A percentile compares a stretch with the other conserved stretches of the same genome.
phyloP scores from a whole-genome alignment of 2,329 filamentous ascomycete genomes.

The Penicillium vulpinum region DNA sequence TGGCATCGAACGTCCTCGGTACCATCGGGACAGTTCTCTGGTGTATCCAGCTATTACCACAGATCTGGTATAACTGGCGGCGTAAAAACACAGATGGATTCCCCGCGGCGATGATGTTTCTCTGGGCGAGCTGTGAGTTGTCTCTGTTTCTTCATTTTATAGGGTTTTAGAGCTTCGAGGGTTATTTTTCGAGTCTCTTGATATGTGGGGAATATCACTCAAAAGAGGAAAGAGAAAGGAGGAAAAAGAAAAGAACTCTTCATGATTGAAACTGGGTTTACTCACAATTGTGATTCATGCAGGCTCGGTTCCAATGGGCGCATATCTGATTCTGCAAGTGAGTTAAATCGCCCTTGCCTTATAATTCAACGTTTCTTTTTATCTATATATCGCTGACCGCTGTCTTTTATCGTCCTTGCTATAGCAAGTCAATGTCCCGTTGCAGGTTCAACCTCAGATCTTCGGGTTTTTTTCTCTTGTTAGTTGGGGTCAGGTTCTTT shows the following conservation, averaged over 20 bases:
- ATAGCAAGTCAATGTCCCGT: slow-evolving; percentile 57
- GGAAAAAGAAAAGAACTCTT: background rate
- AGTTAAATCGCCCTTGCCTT: background rate
- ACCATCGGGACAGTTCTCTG: slow-evolving; percentile 45
- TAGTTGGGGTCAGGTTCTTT: slow-evolving; percentile 54
- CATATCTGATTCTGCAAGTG: slow-evolving; percentile 55
- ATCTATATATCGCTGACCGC: background rate
- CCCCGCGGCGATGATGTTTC: slow-evolving; percentile 61
- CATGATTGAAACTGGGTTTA: background rate
- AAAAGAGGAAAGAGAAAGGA: background rate
- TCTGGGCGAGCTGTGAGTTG: slow-evolving; percentile 58
- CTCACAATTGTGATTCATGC: background rate
- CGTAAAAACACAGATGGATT: slow-evolving; percentile 63
- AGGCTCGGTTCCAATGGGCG: slow-evolving; percentile 52
- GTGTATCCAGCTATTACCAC: slow-evolving; percentile 42
- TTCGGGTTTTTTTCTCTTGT: slow-evolving; percentile 53
- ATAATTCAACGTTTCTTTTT: background rate
- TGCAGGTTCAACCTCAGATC: slow-evolving; percentile 57
- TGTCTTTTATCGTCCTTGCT: background rate
- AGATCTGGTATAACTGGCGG: slow-evolving; percentile 64
- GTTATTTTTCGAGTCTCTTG: background rate
- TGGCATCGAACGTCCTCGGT: slow-evolving; percentile 41
- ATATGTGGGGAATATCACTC: background rate
- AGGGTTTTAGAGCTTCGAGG: background rate
- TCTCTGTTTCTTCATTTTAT: background rate